Conservation (phyloP, 1,139 yeast genomes). For the Geotrichum restrictum region DNA sequence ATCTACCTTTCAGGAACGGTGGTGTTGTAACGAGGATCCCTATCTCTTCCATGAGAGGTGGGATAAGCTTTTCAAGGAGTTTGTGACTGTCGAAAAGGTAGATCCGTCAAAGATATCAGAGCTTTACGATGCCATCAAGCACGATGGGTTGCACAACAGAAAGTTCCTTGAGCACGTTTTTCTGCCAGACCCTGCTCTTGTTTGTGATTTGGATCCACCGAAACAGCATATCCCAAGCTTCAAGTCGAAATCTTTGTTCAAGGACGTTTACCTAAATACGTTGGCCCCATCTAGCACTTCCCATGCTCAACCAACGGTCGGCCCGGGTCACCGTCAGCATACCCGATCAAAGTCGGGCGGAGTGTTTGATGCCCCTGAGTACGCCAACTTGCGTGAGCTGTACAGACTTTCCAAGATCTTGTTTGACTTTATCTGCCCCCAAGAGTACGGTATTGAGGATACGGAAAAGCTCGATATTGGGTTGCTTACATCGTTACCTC, state of each 20-base stretch:
- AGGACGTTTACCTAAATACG: neutral
- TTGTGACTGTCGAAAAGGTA: constrained; percentile 87
- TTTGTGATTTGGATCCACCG: constrained; percentile 30
- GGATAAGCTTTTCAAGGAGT: constrained; percentile 94
- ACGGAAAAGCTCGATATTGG: constrained; percentile 96
- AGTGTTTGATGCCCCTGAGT: constrained; percentile 75
- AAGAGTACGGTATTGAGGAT: constrained; percentile 95
- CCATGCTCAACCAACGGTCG: neutral
- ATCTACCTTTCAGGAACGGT: constrained; percentile 62
- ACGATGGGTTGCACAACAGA: constrained; percentile 93
- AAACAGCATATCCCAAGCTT: constrained; percentile 44
- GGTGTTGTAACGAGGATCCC: constrained; percentile 99
- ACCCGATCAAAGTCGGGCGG: constrained; percentile 18
- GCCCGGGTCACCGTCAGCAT: constrained; percentile 6
- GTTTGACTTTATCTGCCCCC: constrained; percentile 97
- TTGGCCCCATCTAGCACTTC: constrained; percentile 3
- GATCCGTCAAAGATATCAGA: constrained; percentile 97
- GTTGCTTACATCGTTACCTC: constrained; percentile 84
- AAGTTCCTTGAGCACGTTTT: constrained; percentile 81
- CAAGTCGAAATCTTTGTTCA: constrained; percentile 7
- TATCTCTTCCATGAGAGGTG: constrained; percentile 86
- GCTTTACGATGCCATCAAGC: constrained; percentile 96
- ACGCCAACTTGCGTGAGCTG: constrained; percentile 76
- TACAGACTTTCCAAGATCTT: constrained; percentile 86
- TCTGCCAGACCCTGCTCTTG: constrained; percentile 53